Percentiles rank a stretch among this genome's conserved stretches.
Conservation (phyloP, 192 early-diverging fungal species). For the Tieghemiomyces parasiticus region DNA sequence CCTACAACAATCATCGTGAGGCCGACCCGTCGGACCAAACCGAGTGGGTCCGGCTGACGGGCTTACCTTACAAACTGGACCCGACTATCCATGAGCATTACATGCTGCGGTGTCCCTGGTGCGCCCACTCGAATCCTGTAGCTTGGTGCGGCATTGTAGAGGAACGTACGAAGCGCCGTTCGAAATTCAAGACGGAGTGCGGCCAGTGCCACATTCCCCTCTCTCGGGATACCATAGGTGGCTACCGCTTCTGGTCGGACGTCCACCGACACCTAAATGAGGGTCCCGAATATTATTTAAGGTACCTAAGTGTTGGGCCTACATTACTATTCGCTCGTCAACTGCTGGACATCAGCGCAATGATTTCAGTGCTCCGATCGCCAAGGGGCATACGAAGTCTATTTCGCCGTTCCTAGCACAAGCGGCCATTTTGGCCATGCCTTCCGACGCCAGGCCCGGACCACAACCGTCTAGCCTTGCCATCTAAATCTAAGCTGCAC, state of each 20-base stretch:
- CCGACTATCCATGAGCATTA: not conserved
- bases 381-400: too few relatives aligned
- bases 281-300: not conserved
- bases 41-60: not conserved
- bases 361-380: too few relatives aligned
- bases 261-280: not conserved
- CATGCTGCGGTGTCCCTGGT: not conserved
- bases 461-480: too few relatives aligned
- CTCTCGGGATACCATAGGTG: not conserved
- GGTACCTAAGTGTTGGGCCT: not conserved
- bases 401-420: too few relatives aligned
- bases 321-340: too few relatives aligned
- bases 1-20: not conserved
- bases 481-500: too few relatives aligned
- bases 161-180: not conserved
- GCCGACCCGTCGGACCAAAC: too few relatives aligned
- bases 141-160: not conserved
- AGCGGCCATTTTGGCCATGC: too few relatives aligned
- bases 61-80: not conserved
- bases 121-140: not conserved
- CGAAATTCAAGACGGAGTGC: not conserved
- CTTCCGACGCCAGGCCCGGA: too few relatives aligned
- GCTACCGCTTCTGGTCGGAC: not conserved
- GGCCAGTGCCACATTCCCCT: not conserved
- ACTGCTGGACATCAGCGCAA: too few relatives aligned